Conservation (phyloP, 208 protist genomes). For the Balamuthia mandrillaris region DNA sequence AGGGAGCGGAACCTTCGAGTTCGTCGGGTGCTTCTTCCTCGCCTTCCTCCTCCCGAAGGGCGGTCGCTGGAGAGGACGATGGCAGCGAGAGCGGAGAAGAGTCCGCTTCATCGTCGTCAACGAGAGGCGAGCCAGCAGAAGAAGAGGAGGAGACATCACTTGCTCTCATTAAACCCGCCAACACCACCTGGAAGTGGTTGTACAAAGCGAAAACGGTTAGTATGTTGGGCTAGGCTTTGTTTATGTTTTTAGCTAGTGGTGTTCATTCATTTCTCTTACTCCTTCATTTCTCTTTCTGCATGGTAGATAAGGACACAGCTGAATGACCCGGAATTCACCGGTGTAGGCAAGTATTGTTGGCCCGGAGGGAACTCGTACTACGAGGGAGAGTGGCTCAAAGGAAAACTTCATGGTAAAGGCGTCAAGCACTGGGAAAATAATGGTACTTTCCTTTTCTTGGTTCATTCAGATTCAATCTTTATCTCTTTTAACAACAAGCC, state of each 20-base stretch:
- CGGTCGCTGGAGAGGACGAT: no score
- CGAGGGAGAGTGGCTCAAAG: constrained; percentile 24
- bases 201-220: constrained; percentile 18
- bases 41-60: no score
- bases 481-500: not conserved
- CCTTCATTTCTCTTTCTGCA: not conserved
- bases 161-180: not conserved
- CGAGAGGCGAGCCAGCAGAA: no score
- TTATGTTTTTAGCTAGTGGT: not conserved
- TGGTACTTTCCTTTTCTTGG: not conserved
- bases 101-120: no score
- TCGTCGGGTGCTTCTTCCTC: no score
- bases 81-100: no score
- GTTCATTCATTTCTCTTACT: not conserved
- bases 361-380: not conserved
- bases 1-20: no score
- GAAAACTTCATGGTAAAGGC: not conserved
- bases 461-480: not conserved
- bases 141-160: no score
- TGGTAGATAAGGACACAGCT: not conserved
- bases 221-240: not conserved
- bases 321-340: not conserved
- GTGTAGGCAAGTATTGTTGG: not conserved
- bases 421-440: constrained; percentile 23
- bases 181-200: constrained; percentile 7